Conservation (phyloP, 805 yeast species). For the Lipomyces yamadae region DNA sequence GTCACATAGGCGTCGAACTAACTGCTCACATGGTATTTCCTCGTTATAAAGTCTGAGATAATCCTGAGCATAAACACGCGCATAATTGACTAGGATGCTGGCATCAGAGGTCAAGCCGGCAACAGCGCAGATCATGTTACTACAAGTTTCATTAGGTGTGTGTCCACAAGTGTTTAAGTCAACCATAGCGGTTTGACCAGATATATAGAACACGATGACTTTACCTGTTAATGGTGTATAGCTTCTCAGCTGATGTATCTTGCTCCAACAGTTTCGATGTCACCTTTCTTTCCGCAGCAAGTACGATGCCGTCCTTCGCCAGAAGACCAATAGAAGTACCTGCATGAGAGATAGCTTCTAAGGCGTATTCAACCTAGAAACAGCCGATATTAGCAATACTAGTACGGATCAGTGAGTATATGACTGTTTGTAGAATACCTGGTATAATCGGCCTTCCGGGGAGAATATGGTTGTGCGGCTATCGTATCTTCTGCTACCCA, state of each 20-base stretch:
- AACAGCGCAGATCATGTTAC: conserved; percentile 83
- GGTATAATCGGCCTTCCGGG: conserved; percentile 97
- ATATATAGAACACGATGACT: conserved; percentile 39
- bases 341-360: conserved; percentile 85
- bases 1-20: conserved; percentile 88
- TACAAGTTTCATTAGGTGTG: conserved; percentile 15
- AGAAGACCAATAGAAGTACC: conserved; percentile 82
- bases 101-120: conserved; percentile 99
- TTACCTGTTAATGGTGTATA: conserved; percentile 77
- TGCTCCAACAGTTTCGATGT: conserved; percentile 91
- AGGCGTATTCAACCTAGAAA: conserved; percentile 82
- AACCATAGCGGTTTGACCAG: background rate
- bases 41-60: conserved; percentile 87
- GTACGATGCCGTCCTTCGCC: conserved; percentile 83
- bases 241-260: conserved; percentile 90
- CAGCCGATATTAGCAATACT: background rate
- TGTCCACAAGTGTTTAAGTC: background rate
- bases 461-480: conserved; percentile 98
- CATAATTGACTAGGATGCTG: conserved; percentile 81
- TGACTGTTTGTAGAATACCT: conserved; percentile 52
- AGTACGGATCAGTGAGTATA: background rate
- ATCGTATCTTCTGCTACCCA: conserved; percentile 96
- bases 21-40: conserved; percentile 89
- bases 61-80: conserved; percentile 82
- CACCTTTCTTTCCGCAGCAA: conserved; percentile 96